These are phyloP conservation scores for Vitis hybrid DNA, from an alignment of 177 flowering plant species.

Conservation along the genomic window DNA sequence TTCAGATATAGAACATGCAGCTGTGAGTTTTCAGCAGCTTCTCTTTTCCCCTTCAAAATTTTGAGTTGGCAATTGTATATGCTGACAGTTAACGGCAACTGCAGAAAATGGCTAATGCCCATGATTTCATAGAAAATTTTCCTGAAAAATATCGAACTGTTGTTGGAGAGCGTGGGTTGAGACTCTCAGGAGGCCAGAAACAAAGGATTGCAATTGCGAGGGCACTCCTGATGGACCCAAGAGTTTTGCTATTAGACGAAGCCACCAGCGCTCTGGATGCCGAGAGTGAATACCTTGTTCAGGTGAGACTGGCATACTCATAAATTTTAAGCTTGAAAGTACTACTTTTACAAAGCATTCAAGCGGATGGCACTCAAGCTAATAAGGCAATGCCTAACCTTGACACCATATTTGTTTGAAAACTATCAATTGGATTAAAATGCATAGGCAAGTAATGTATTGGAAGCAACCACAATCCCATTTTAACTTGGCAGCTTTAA, in stretches of 20 bases:
- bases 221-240: slow-evolving; percentile 92
- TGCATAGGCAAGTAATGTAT: too few species aligned
- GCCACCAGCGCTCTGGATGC: slow-evolving; percentile 99
- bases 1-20: slow-evolving; percentile 77
- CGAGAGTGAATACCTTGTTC: slow-evolving; percentile 92
- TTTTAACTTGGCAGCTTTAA: too few species aligned
- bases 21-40: slow-evolving; percentile 50
- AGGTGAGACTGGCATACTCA: slow-evolving; percentile 39
- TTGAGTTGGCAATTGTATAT: background rate
- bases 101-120: slow-evolving; percentile 99
- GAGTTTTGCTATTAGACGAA: slow-evolving; percentile 85
- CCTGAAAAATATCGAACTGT: slow-evolving; percentile 83
- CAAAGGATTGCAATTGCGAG: slow-evolving; percentile 97
- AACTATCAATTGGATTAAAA: too few species aligned
- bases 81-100: slow-evolving; percentile 7
- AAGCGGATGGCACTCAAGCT: too few species aligned
- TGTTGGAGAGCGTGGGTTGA: slow-evolving; percentile 94
- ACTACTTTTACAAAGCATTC: too few species aligned
- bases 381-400: too few species aligned
- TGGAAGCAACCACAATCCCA: too few species aligned
- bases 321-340: too few species aligned
- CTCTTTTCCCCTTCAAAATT: background rate
- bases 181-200: slow-evolving; percentile 98
- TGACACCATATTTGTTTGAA: too few species aligned
- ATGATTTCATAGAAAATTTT: slow-evolving; percentile 82